These are phyloP conservation scores for Aspergillus sp. DNA, from an alignment of 2,329 filamentous ascomycete genomes.

Conservation along the genomic window DNA sequence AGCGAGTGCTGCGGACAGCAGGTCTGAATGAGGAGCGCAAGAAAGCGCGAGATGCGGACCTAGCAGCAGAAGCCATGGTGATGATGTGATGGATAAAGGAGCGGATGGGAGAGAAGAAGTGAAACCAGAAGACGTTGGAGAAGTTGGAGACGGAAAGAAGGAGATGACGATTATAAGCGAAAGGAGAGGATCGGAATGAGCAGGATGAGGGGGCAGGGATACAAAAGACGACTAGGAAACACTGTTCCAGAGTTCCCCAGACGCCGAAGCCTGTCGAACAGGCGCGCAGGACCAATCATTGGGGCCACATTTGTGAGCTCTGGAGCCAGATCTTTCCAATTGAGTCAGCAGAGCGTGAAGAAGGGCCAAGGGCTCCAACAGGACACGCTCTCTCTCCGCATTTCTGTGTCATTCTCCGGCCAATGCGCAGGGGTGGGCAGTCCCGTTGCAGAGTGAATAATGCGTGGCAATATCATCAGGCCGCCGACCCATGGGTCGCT, in stretches of 20 bases:
- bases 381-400: slow-evolving; percentile 19
- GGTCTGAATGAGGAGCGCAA: slow-evolving; percentile 43
- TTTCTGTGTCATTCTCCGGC: slow-evolving; percentile 8
- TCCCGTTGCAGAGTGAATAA: neutral
- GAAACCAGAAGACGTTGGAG: slow-evolving; percentile 13
- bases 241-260: slow-evolving; percentile 4
- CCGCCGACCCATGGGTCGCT: neutral
- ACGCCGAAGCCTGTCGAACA: slow-evolving; percentile 12
- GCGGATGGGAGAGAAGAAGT: slow-evolving; percentile 9
- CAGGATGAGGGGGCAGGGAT: slow-evolving; percentile 19
- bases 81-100: slow-evolving; percentile 6
- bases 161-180: slow-evolving; percentile 8
- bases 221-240: slow-evolving; percentile 12
- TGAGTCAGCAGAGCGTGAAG: slow-evolving; percentile 19
- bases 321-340: slow-evolving; percentile 19
- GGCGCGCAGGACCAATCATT: slow-evolving; percentile 17
- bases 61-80: slow-evolving; percentile 33
- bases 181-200: slow-evolving; percentile 16
- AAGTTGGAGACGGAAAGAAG: slow-evolving; percentile 9
- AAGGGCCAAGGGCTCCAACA: neutral
- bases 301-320: slow-evolving; percentile 11
- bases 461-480: neutral
- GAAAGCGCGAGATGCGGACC: slow-evolving; percentile 44
- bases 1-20: slow-evolving; percentile 57
- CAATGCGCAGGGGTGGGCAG: neutral